These are phyloP conservation scores for Pseudonitzschia delicatissima DNA, from an alignment of 108 stramenopile species.

Conservation along the genomic window DNA sequence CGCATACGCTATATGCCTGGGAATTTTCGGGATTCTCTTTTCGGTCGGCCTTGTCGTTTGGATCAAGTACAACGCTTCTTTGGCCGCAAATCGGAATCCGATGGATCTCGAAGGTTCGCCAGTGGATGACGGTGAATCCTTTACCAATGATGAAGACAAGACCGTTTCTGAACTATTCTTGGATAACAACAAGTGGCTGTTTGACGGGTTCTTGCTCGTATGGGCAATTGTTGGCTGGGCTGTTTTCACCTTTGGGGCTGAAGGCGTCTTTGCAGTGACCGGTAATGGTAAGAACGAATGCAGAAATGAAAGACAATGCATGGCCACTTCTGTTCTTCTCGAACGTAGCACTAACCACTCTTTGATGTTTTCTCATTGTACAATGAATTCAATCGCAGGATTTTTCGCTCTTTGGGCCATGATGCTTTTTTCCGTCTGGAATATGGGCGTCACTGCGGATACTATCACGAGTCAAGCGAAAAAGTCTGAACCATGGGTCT, in stretches of 20 bases:
- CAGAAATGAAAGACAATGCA: neutral
- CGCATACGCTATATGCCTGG: neutral
- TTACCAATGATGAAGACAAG: neutral
- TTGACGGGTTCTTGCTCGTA: neutral
- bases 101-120: neutral
- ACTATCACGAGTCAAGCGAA: neutral
- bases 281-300: slow-evolving; percentile 3
- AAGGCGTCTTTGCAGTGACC: neutral
- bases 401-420: slow-evolving; percentile 5
- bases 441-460: neutral
- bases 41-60: neutral
- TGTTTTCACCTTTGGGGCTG: neutral
- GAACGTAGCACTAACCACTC: no score
- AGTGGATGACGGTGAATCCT: no score
- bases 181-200: neutral
- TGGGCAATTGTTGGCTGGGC: neutral
- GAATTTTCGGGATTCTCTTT: neutral
- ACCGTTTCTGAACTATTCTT: neutral
- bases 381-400: neutral
- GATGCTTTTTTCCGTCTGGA: neutral
- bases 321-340: neutral
- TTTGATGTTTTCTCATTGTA: neutral
- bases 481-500: neutral
- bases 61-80: neutral
- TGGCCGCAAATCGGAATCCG: neutral